Evolutionary conservation across 176 grass and related monocot genomes (phyloP), one percentile per base, ranked within the genome.

Genomic region (Triticum urartu): DNA sequence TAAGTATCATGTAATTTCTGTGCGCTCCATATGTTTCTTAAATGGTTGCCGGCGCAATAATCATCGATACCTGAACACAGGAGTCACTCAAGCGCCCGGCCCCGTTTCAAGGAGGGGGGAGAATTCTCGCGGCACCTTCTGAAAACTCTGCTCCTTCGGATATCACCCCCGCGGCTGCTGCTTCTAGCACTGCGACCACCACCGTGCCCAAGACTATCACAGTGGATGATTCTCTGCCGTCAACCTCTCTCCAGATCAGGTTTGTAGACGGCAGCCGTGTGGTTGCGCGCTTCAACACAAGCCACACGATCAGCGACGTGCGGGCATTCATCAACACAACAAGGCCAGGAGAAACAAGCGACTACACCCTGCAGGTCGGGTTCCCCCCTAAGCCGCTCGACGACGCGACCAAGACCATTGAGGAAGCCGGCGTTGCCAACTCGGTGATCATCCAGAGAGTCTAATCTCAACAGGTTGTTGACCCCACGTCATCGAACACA

Each of bases 201-300:
- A 56, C 72, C 43, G 45, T 26, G 28, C 36, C 73, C 2, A 38
- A 20, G 54, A 79, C 90, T 28, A 64, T 90, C 89, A 84, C 82
- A 73, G 88, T 96, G 56, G 89, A 96, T 9, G 87, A 86, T 18
- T 87, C 92, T 74, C 79, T 93, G 82, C 97, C 97, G 4, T 94
- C 88, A 66, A 99, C 97, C 40, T 99, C 94, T 66, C 79, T 99
- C 47, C 94, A 99, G 86, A 91, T 99, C 68, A 96, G 97, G 83
- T 94, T 99, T 33, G 78, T 81, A 30, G 94, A 99, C 39, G 94
- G 97, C 79, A 94, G 92, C 62, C 92, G 92, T 33, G 68, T 94
- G 78, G 94, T 96, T 58, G 85, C 85, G 6, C 94, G 92, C 56
- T 99, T 99, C 82, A 99, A 96, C 84, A 91, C 75, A 18, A 85